A percentile compares a stretch with the other conserved stretches of the same genome.
phyloP scores from a whole-genome alignment of 2,329 filamentous ascomycete genomes.

The Rhinocladiella similis region DNA sequence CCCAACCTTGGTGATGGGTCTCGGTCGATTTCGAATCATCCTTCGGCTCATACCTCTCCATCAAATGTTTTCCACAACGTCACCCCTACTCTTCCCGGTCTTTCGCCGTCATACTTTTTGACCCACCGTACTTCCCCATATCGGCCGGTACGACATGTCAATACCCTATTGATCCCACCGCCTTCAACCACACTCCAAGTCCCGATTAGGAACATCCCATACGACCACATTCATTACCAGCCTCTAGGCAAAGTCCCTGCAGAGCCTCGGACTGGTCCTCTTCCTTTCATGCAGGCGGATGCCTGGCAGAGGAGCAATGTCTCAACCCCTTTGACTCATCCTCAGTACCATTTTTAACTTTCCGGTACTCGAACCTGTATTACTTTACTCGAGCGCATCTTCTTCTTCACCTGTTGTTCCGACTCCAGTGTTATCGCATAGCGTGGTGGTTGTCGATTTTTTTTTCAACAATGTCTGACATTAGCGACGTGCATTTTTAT shows the following conservation, averaged over 20 bases:
- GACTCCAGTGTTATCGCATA: conserved; percentile 18
- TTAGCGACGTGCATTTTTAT: conserved; percentile 14
- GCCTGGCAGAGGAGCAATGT: conserved; percentile 38
- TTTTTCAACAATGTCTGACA: not conserved
- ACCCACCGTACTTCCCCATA: conserved; percentile 90
- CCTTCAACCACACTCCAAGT: conserved; percentile 76
- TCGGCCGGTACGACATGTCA: conserved; percentile 83
- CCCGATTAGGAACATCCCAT: conserved; percentile 63
- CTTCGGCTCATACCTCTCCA: conserved; percentile 65
- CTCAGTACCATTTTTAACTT: conserved; percentile 21
- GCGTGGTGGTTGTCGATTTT: conserved; percentile 12
- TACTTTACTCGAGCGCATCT: not conserved
- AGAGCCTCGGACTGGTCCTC: conserved; percentile 65
- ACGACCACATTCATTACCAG: conserved; percentile 80
- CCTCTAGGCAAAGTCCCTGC: conserved; percentile 70
- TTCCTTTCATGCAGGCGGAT: conserved; percentile 57
- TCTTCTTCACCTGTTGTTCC: not conserved
- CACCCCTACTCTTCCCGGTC: conserved; percentile 62
- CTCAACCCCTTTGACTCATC: conserved; percentile 26
- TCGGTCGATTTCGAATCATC: conserved; percentile 28
- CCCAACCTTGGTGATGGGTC: conserved; percentile 21
- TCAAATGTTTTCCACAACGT: conserved; percentile 63
- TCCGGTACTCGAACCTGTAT: not conserved
- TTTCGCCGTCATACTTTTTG: conserved; percentile 85
- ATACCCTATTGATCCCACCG: conserved; percentile 86